Percentiles rank a stretch among this genome's conserved stretches.
phyloP scores from a whole-genome alignment of 2,329 filamentous ascomycete species.

The Cladosporium sp. region DNA sequence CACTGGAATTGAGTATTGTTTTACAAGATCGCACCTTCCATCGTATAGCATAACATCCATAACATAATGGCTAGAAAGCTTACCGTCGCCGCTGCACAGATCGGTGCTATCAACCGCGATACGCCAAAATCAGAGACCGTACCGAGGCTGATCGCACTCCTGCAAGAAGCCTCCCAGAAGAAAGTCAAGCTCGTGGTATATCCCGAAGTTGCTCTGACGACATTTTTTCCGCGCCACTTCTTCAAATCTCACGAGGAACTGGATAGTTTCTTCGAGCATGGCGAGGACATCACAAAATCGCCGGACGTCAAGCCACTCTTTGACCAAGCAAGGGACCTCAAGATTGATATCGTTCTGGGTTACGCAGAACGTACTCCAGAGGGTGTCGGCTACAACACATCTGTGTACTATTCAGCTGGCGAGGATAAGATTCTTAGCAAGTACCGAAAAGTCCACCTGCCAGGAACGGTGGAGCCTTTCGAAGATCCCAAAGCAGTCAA shows the following conservation, averaged over 20 bases:
- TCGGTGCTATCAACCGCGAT: constrained; percentile 45
- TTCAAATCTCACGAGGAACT: constrained; percentile 35
- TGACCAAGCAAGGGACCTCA: constrained; percentile 43
- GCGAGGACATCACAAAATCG: constrained; percentile 39
- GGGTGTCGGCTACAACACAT: constrained; percentile 49
- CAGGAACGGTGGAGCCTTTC: constrained; percentile 51
- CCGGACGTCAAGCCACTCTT: constrained; percentile 48
- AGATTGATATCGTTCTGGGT: constrained; percentile 51
- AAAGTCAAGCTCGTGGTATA: constrained; percentile 50
- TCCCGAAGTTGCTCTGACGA: constrained; percentile 53
- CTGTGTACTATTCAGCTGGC: constrained; percentile 48
- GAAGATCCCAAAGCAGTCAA: constrained; percentile 46
- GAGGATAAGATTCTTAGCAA: constrained; percentile 44
- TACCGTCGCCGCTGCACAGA: constrained; percentile 52
- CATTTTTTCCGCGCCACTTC: constrained; percentile 54
- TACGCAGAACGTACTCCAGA: constrained; percentile 48
- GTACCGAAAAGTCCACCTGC: constrained; percentile 55
- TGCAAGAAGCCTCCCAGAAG: constrained; percentile 42
- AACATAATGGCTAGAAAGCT: constrained; percentile 39
- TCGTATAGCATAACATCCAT: too few species aligned
- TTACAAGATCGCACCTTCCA: too few species aligned
- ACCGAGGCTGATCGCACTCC: constrained; percentile 47
- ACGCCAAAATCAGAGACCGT: constrained; percentile 43
- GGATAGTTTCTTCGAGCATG: constrained; percentile 49
- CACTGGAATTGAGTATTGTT: too few species aligned